These are phyloP conservation scores for Globisporangium echinulatum DNA, from an alignment of 352 stramenopile genomes.

Conservation along the genomic window DNA sequence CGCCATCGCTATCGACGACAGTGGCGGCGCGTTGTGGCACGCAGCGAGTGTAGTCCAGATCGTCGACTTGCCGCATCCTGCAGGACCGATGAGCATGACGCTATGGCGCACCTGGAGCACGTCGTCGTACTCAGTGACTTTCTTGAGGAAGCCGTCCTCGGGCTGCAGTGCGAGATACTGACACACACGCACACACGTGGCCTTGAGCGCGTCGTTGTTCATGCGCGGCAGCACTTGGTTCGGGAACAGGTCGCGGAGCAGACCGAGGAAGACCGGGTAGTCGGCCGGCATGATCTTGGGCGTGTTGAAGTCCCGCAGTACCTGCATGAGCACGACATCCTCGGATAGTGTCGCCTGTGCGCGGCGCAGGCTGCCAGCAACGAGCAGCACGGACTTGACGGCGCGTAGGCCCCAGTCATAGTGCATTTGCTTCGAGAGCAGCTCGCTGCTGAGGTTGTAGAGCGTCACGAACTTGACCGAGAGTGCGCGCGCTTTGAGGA, in stretches of 20 bases:
- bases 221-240: constrained; percentile 27
- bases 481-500: constrained; percentile 75
- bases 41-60: constrained; percentile 93
- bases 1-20: neutral
- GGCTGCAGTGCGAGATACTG: constrained; percentile 76
- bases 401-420: constrained; percentile 95
- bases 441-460: constrained; percentile 81
- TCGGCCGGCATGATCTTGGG: constrained; percentile 91
- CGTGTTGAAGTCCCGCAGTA: constrained; percentile 95
- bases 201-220: constrained; percentile 40
- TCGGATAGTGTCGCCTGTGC: constrained; percentile 77
- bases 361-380: constrained; percentile 91
- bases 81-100: constrained; percentile 94
- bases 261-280: constrained; percentile 91
- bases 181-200: constrained; percentile 45
- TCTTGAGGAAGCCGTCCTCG: constrained; percentile 94
- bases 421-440: constrained; percentile 86
- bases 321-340: constrained; percentile 92
- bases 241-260: constrained; percentile 93
- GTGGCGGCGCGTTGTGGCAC: constrained; percentile 38
- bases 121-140: constrained; percentile 93
- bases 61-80: constrained; percentile 93
- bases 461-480: constrained; percentile 89
- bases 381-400: constrained; percentile 95
- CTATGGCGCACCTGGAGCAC: constrained; percentile 93